A percentile compares a stretch with the other conserved stretches of the same genome.
phyloP scores from a whole-genome alignment of 257 asterid genomes.

The Fraxinus americana region DNA sequence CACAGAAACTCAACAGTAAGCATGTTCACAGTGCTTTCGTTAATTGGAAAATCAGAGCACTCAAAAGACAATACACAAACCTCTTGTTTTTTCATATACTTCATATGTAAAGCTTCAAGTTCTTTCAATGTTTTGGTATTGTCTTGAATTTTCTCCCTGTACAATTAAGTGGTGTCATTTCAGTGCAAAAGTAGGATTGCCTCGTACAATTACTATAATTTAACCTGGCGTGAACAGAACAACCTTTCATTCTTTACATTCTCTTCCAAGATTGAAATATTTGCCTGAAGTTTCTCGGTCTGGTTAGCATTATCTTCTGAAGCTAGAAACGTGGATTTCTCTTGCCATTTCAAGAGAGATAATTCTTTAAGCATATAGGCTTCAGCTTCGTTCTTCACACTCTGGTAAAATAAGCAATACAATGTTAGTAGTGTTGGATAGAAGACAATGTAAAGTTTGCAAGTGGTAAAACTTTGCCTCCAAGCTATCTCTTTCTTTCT shows the following conservation, averaged over 20 bases:
- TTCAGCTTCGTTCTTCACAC: slow-evolving; percentile 93
- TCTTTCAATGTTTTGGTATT: slow-evolving; percentile 64
- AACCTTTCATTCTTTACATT: slow-evolving; percentile 76
- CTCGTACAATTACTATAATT: neutral
- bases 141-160: slow-evolving; percentile 84
- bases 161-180: slow-evolving; percentile 15
- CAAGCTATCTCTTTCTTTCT: slow-evolving; percentile 91
- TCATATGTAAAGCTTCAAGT: slow-evolving; percentile 71
- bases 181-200: slow-evolving; percentile 14
- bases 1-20: neutral
- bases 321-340: slow-evolving; percentile 78
- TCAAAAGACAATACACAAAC: slow-evolving; percentile 38
- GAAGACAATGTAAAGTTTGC: slow-evolving; percentile 18
- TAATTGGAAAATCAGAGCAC: neutral
- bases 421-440: neutral
- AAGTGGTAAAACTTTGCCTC: slow-evolving; percentile 56
- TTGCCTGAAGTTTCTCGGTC: slow-evolving; percentile 55
- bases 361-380: slow-evolving; percentile 92
- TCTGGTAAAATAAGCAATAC: slow-evolving; percentile 42
- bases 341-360: slow-evolving; percentile 88
- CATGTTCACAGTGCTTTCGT: neutral
- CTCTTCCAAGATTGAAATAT: slow-evolving; percentile 65
- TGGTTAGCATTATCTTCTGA: slow-evolving; percentile 67
- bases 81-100: slow-evolving; percentile 80
- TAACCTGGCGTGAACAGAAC: slow-evolving; percentile 13